phyloP scores from a whole-genome alignment of 176 grass and related monocot genomes.

The Metroxylon sagu region DNA sequence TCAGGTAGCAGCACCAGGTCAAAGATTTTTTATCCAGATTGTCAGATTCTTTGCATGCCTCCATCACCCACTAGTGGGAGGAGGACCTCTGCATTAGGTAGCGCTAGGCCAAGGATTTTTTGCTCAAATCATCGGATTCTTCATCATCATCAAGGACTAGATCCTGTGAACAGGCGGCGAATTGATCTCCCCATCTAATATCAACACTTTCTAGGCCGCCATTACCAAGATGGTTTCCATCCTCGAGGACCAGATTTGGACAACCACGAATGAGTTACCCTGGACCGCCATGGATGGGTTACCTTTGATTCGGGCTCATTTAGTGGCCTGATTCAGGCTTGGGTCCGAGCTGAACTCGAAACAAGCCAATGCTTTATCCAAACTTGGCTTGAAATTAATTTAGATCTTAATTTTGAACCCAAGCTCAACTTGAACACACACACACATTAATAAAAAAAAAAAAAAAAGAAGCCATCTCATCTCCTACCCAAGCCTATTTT shows the following conservation, averaged over 20 bases:
- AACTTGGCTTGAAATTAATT: too few relatives aligned
- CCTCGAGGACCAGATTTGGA: slow-evolving; percentile 85
- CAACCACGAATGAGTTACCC: too few relatives aligned
- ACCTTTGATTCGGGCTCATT: too few relatives aligned
- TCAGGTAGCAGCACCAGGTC: slow-evolving; percentile 70
- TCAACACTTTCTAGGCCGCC: slow-evolving; percentile 78
- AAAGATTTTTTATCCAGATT: slow-evolving; percentile 17
- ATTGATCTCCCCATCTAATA: slow-evolving; percentile 57
- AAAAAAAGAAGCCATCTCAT: too few relatives aligned
- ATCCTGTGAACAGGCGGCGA: slow-evolving; percentile 83
- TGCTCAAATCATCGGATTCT: slow-evolving; percentile 89
- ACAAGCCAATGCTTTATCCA: too few relatives aligned
- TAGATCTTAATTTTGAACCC: too few relatives aligned
- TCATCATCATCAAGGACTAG: slow-evolving; percentile 84
- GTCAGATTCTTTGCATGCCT: slow-evolving; percentile 80
- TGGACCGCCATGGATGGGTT: too few relatives aligned
- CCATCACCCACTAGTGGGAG: slow-evolving; percentile 29
- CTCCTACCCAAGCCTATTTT: too few relatives aligned
- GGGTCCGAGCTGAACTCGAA: too few relatives aligned
- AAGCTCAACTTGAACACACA: too few relatives aligned
- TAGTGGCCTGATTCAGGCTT: too few relatives aligned
- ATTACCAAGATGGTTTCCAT: slow-evolving; percentile 84
- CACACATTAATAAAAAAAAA: too few relatives aligned
- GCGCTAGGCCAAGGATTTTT: slow-evolving; percentile 74
- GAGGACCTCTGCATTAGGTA: slow-evolving; percentile 45